Conservation (phyloP, 192 early-diverging fungal genomes). For the Podila verticillata region DNA sequence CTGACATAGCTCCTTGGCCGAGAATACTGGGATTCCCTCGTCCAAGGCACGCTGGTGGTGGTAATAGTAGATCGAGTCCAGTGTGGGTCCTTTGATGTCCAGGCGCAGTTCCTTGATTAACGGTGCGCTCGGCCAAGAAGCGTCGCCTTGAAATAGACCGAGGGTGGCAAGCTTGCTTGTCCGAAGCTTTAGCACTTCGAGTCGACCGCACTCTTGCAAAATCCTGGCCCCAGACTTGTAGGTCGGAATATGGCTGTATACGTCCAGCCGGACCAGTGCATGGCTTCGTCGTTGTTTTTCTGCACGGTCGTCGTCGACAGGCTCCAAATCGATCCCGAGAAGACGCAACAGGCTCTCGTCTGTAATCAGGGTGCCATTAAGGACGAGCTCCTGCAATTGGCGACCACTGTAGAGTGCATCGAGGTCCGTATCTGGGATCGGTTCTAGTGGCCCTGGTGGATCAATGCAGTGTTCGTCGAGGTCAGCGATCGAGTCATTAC, state of each 20-base stretch:
- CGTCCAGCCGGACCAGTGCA: too few species aligned
- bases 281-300: too few species aligned
- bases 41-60: neutral
- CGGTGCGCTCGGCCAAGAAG: neutral
- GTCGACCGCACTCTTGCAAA: neutral
- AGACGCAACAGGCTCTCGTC: neutral
- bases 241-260: neutral
- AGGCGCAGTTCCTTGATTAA: neutral
- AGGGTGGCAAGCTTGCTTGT: neutral
- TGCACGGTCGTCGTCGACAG: neutral
- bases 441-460: too few species aligned
- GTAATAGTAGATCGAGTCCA: neutral
- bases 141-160: too few species aligned
- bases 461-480: too few species aligned
- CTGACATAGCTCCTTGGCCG: too few species aligned
- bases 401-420: neutral
- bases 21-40: too few species aligned
- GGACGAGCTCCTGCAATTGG: neutral
- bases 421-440: neutral
- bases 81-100: neutral
- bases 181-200: neutral
- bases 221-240: neutral
- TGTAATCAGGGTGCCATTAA: neutral
- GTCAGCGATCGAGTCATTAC: neutral
- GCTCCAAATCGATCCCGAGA: neutral